These are phyloP conservation scores for Quercus cerris DNA, from an alignment of 306 rosid species.

Conservation along the genomic window DNA sequence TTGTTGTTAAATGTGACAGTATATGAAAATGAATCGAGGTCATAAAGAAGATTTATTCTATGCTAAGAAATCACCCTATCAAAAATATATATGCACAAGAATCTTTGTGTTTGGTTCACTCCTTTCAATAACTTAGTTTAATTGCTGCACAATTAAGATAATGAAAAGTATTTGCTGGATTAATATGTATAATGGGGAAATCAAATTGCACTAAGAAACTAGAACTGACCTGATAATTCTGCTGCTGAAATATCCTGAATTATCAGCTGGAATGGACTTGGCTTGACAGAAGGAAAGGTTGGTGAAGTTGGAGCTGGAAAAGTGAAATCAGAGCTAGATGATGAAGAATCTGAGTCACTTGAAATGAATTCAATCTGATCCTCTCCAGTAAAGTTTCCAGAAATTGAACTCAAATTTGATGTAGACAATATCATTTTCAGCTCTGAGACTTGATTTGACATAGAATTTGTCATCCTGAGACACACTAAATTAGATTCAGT, in stretches of 20 bases:
- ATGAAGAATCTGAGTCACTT: conserved; percentile 78
- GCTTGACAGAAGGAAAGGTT: conserved; percentile 27
- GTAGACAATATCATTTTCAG: conserved; percentile 64
- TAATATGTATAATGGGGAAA: not conserved
- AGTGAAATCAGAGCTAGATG: conserved; percentile 74
- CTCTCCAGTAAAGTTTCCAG: conserved; percentile 54
- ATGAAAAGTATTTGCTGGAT: not conserved
- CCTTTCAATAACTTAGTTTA: not conserved
- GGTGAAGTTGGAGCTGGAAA: conserved; percentile 45
- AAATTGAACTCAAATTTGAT: conserved; percentile 60
- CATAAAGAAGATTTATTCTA: not conserved
- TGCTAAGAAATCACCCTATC: not conserved
- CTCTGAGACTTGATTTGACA: conserved; percentile 84
- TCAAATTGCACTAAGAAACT: conserved; percentile 17
- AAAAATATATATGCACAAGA: conserved; percentile 2
- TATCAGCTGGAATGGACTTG: conserved; percentile 41
- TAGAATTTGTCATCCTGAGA: conserved; percentile 91
- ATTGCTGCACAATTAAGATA: conserved; percentile 11
- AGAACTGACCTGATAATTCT: conserved; percentile 66
- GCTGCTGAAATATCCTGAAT: conserved; percentile 76
- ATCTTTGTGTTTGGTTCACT: not conserved
- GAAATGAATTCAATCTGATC: conserved; percentile 47
- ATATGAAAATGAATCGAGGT: not conserved
- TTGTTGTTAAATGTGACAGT: not conserved
- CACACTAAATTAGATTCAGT: conserved; percentile 71